Evolutionary conservation across 306 rosid genomes (phyloP).

Genomic region (Acacia melanoxylon): DNA sequence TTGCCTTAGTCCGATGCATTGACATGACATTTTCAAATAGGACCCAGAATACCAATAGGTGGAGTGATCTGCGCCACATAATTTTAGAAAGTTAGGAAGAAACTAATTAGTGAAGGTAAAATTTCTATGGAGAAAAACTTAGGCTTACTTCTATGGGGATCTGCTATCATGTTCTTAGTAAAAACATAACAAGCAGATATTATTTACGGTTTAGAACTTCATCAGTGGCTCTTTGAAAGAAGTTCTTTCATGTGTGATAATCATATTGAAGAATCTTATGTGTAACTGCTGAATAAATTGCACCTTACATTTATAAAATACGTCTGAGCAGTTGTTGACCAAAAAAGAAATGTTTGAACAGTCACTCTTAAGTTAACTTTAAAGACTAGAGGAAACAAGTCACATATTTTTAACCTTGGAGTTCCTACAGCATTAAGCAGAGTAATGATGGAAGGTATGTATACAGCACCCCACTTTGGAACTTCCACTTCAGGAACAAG

Average conservation of each 20-base stretch:
- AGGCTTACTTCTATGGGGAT: neutral
- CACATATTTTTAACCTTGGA: slow-evolving; percentile 60
- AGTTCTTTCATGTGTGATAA: neutral
- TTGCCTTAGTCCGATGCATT: slow-evolving; percentile 88
- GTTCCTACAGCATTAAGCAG: slow-evolving; percentile 96
- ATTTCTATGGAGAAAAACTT: neutral
- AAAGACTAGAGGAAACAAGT: neutral
- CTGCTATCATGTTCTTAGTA: neutral
- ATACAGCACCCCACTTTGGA: slow-evolving; percentile 92
- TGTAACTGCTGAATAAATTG: neutral
- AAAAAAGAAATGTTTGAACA: neutral
- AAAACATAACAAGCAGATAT: neutral
- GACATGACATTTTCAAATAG: slow-evolving; percentile 96
- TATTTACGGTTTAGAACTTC: neutral
- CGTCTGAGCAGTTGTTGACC: neutral
- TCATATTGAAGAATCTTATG: neutral
- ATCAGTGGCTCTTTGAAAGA: neutral
- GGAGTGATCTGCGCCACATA: slow-evolving; percentile 66
- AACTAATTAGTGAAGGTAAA: neutral
- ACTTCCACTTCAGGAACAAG: slow-evolving; percentile 81
- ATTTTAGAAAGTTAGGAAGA: neutral
- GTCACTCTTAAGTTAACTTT: neutral
- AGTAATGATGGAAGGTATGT: slow-evolving; percentile 81
- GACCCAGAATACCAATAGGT: slow-evolving; percentile 71
- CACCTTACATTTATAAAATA: neutral